phyloP scores from a whole-genome alignment of 352 stramenopile genomes.

The Phytophthora cactorum region DNA sequence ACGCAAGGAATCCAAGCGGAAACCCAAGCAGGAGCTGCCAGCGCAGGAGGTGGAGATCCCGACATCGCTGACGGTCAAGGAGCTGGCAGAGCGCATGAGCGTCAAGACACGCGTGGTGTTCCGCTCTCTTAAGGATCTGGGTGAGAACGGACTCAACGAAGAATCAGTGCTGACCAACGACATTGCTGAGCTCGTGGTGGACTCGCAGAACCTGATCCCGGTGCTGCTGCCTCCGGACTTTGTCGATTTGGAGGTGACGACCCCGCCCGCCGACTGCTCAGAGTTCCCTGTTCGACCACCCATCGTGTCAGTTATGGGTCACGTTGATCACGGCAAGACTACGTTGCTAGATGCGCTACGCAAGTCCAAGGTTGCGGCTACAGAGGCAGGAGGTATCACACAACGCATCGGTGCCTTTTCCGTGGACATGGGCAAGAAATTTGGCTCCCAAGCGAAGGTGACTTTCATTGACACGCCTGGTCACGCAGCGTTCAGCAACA shows the following conservation, averaged over 20 bases:
- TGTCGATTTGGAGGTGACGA: conserved; percentile 76
- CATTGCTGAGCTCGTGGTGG: conserved; percentile 82
- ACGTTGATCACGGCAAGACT: conserved; percentile 99
- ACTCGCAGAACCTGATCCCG: conserved; percentile 87
- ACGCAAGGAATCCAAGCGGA: conserved; percentile 58
- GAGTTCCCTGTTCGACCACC: conserved; percentile 79
- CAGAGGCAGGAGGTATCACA: conserved; percentile 99
- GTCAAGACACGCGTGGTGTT: conserved; percentile 79
- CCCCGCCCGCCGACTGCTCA: conserved; percentile 67
- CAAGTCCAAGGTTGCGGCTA: conserved; percentile 92
- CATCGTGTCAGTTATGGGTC: conserved; percentile 99
- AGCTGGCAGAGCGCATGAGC: conserved; percentile 83
- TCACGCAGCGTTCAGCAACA: conserved; percentile 98
- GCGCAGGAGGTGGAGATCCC: conserved; percentile 85
- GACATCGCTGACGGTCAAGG: conserved; percentile 69
- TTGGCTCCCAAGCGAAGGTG: conserved; percentile 66
- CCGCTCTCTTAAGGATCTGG: conserved; percentile 64
- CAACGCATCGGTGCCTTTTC: conserved; percentile 98
- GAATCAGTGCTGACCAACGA: conserved; percentile 78
- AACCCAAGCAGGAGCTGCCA: conserved; percentile 43
- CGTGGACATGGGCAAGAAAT: conserved; percentile 92
- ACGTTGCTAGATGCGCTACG: conserved; percentile 96
- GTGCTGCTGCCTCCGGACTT: conserved; percentile 85
- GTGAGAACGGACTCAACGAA: conserved; percentile 71
- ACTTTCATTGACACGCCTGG: conserved; percentile 99